phyloP scores from a whole-genome alignment of 106 monocot species.

The Dioscorea dumetorum region DNA sequence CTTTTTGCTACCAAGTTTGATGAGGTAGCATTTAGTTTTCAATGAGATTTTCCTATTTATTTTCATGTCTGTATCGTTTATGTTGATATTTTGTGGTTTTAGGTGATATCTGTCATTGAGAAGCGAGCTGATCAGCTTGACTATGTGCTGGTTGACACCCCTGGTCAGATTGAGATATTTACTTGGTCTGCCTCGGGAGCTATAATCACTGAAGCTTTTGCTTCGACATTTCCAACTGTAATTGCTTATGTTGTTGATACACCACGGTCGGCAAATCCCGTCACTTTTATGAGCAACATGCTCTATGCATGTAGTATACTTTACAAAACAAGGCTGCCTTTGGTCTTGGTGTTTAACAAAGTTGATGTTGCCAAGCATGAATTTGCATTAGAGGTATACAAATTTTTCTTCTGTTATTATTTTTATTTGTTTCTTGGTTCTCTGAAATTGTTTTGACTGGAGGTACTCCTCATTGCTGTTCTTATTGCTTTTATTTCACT shows the following conservation, averaged over 20 bases:
- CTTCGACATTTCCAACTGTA: slow-evolving; percentile 93
- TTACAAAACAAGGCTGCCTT: slow-evolving; percentile 89
- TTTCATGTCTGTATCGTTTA: not conserved
- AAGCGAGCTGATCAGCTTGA: slow-evolving; percentile 85
- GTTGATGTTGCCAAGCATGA: slow-evolving; percentile 94
- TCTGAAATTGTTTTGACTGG: too few species aligned
- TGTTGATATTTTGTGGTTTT: slow-evolving; percentile 9
- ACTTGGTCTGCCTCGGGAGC: slow-evolving; percentile 99
- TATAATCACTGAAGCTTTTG: slow-evolving; percentile 93
- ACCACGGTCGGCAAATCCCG: slow-evolving; percentile 73
- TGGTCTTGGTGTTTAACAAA: slow-evolving; percentile 88
- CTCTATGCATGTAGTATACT: slow-evolving; percentile 98
- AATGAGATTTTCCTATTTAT: too few species aligned
- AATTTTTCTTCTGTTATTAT: not conserved
- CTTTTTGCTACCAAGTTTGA: slow-evolving; percentile 84
- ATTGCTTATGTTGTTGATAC: slow-evolving; percentile 95
- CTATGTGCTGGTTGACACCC: slow-evolving; percentile 94
- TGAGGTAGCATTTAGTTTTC: slow-evolving; percentile 36
- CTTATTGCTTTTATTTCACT: too few species aligned
- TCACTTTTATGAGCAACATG: slow-evolving; percentile 99
- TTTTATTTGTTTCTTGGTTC: not conserved
- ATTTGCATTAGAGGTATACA: slow-evolving; percentile 82
- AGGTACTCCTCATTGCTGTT: too few species aligned
- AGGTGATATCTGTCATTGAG: slow-evolving; percentile 88
- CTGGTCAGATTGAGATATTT: slow-evolving; percentile 98